Conservation (phyloP, 2,329 filamentous ascomycete genomes). For the Pestalotiopsis sp. region DNA sequence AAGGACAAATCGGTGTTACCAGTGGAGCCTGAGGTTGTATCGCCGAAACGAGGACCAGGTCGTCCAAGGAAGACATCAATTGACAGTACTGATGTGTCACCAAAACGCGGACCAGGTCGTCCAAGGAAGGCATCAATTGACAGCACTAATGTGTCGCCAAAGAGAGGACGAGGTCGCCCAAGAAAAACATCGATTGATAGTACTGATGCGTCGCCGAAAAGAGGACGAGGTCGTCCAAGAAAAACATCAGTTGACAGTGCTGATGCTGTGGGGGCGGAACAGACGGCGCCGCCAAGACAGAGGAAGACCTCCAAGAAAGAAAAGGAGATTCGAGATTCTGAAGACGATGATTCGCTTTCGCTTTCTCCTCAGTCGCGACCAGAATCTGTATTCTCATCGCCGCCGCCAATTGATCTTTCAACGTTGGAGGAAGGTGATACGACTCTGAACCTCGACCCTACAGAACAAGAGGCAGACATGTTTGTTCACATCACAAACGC, state of each 20-base stretch:
- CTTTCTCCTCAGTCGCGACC: slow-evolving; percentile 37
- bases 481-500: slow-evolving; percentile 59
- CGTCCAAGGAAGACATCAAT: slow-evolving; percentile 26
- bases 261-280: neutral
- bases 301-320: slow-evolving; percentile 19
- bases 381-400: slow-evolving; percentile 46
- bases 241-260: neutral
- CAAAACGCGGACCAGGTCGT: no score
- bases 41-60: slow-evolving; percentile 24
- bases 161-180: no score
- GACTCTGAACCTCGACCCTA: slow-evolving; percentile 46
- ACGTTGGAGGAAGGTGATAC: slow-evolving; percentile 44
- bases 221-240: no score
- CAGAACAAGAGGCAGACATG: slow-evolving; percentile 44
- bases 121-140: slow-evolving; percentile 11
- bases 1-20: slow-evolving; percentile 31
- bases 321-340: slow-evolving; percentile 57
- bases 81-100: neutral
- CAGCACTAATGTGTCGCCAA: neutral
- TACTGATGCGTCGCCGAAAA: no score
- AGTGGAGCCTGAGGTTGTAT: slow-evolving; percentile 9
- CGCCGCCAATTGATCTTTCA: slow-evolving; percentile 43
- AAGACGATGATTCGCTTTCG: slow-evolving; percentile 36
- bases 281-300: slow-evolving; percentile 17
- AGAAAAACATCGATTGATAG: slow-evolving; percentile 12